phyloP scores from a whole-genome alignment of 2,329 filamentous ascomycete genomes.

The Talaromyces sp. region DNA sequence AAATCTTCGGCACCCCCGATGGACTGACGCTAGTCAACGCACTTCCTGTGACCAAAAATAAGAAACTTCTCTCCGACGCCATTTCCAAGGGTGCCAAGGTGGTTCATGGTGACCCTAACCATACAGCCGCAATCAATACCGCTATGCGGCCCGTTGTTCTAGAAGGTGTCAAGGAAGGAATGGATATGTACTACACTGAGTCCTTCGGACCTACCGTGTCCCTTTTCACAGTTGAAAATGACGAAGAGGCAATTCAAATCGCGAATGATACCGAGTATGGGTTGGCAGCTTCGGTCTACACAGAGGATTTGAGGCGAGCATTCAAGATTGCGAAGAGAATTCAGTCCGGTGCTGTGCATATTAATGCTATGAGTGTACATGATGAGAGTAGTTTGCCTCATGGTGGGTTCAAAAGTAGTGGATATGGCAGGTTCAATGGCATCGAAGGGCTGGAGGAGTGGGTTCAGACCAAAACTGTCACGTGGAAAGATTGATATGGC shows the following conservation, averaged over 20 bases:
- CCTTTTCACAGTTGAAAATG: constrained; percentile 52
- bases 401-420: constrained; percentile 12
- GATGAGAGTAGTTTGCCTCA: constrained; percentile 12
- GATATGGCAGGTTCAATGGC: constrained; percentile 11
- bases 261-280: constrained; percentile 44
- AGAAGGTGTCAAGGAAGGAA: constrained; percentile 59
- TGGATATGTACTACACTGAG: constrained; percentile 60
- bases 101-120: neutral
- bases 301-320: constrained; percentile 28
- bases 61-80: constrained; percentile 10
- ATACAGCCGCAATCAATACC: constrained; percentile 21
- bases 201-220: constrained; percentile 69
- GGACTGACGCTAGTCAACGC: neutral
- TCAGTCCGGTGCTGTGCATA: constrained; percentile 12
- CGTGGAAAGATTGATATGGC: constrained; percentile 5
- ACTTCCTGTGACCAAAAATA: neutral
- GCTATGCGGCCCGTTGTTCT: constrained; percentile 61
- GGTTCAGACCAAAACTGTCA: constrained; percentile 13
- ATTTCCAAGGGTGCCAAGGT: constrained; percentile 1
- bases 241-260: constrained; percentile 39
- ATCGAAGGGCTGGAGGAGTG: constrained; percentile 8
- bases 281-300: constrained; percentile 44
- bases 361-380: constrained; percentile 14
- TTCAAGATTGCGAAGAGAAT: constrained; percentile 5
- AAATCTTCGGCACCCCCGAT: neutral